Evolutionary conservation across 2,329 filamentous ascomycete genomes (phyloP).

Genomic region (Microsporum ferrugineum): DNA sequence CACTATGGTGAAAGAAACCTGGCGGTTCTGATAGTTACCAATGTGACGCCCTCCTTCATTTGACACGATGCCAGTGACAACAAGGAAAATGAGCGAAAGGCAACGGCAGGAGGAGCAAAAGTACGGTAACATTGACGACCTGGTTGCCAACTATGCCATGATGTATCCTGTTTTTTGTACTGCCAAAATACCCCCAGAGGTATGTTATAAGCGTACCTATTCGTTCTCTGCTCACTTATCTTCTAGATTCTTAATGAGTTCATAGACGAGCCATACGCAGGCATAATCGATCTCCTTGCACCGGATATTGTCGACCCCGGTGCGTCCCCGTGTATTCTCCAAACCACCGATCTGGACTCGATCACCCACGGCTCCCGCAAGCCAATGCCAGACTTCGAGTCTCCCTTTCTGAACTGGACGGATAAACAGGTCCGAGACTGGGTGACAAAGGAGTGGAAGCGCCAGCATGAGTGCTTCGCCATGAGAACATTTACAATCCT

Average conservation of each 20-base stretch:
- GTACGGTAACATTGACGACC: neutral
- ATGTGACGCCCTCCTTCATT: neutral
- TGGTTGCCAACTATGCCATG: neutral
- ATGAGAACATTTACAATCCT: neutral
- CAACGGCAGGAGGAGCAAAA: neutral
- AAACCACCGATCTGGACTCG: conserved; percentile 5
- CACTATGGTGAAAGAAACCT: no score
- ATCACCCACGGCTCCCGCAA: conserved; percentile 10
- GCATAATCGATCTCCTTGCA: neutral
- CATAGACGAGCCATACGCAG: conserved; percentile 7
- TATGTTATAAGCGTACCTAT: neutral
- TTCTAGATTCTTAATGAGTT: conserved; percentile 10
- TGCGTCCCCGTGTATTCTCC: conserved; percentile 4
- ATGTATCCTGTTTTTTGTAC: conserved; percentile 8
- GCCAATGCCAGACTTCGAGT: conserved; percentile 7
- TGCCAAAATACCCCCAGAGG: conserved; percentile 7
- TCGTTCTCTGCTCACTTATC: neutral
- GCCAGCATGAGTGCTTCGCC: neutral
- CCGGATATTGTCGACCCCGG: neutral
- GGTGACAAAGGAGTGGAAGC: neutral
- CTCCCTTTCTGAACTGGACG: conserved; percentile 6
- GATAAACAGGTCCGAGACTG: neutral
- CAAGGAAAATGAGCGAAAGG: neutral
- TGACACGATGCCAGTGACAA: neutral
- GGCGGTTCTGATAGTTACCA: no score